Evolutionary conservation across 1,284 basidiomycete genomes (phyloP), one percentile per base, ranked within the genome.

Genomic region (Laetiporus sulphureus): DNA sequence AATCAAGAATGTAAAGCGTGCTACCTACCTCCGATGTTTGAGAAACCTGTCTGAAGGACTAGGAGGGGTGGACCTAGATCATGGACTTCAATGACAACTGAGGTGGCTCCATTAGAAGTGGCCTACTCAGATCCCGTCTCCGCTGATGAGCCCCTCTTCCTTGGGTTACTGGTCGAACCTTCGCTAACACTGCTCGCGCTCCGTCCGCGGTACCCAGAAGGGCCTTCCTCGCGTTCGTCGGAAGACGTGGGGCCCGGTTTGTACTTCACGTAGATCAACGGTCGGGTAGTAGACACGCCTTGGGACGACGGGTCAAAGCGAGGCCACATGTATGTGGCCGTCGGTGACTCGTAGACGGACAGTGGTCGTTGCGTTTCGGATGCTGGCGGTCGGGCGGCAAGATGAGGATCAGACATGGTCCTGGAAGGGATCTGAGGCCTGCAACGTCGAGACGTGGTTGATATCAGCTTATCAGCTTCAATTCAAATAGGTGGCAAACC

Each of bases 281-380:
- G 49, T 10, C 39, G 24, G 19, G 19, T 24, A 1, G 30, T 27
- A 13, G 38, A 40, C 32, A 40, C 41, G 21, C 57, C 57, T 25
- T 55, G 46, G 2, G 58, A 59, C 30, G 54, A 55, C 25, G 61
- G 58, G 36, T 56, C 50, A 41, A 68, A 61, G 22, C 48, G 58
- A 29, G 63, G 62, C 67, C 64, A 69, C 44, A 57, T 55, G 45
- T 60, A 69, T 11, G 63, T 62, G 15, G 66, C 61, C 18, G 61
- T 63, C 8, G 59, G 55, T 5, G 57, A 54, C 30, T 60, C 56
- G 42, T 62, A 64, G 5, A 60, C 52, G 5, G 60, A 64, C 19
- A 63, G n/a, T n/a, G n/a, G n/a, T n/a, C n/a, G n/a, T n/a, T n/a
- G n/a, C n/a, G n/a, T n/a, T n/a, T n/a, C n/a, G n/a, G n/a, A n/a